These are phyloP conservation scores for Eleusine coracana DNA, from an alignment of 176 grass and related monocot genomes.

Conservation along the genomic window DNA sequence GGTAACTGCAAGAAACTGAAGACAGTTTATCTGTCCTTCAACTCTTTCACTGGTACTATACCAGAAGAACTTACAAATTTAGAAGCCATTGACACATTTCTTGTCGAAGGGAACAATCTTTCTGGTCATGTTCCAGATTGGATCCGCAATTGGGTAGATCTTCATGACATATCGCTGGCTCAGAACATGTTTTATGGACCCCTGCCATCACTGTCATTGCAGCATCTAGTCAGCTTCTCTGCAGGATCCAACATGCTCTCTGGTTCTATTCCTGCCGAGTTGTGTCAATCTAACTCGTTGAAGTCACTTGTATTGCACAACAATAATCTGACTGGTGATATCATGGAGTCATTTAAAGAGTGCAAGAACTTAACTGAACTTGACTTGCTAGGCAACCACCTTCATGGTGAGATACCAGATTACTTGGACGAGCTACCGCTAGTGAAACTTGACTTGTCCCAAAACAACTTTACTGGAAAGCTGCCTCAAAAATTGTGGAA, in stretches of 20 bases:
- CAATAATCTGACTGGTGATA: slow-evolving; percentile 75
- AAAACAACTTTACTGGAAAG: slow-evolving; percentile 78
- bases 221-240: slow-evolving; percentile 65
- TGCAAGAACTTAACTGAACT: slow-evolving; percentile 82
- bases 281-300: slow-evolving; percentile 72
- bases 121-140: slow-evolving; percentile 76
- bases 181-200: slow-evolving; percentile 74
- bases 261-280: slow-evolving; percentile 60
- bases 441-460: slow-evolving; percentile 69
- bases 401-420: slow-evolving; percentile 83
- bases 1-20: slow-evolving; percentile 78
- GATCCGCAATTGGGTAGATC: slow-evolving; percentile 71
- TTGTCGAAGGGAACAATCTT: slow-evolving; percentile 71
- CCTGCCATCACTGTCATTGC: slow-evolving; percentile 64
- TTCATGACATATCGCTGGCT: slow-evolving; percentile 57
- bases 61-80: slow-evolving; percentile 67
- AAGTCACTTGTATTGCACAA: slow-evolving; percentile 60
- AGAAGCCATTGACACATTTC: slow-evolving; percentile 58
- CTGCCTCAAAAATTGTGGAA: slow-evolving; percentile 68
- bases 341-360: slow-evolving; percentile 60
- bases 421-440: slow-evolving; percentile 82
- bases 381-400: slow-evolving; percentile 70
- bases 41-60: slow-evolving; percentile 66
- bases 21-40: slow-evolving; percentile 66
- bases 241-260: slow-evolving; percentile 82